A percentile compares a stretch with the other conserved stretches of the same genome.
Conservation (phyloP, 305 asterid genomes). For the Solanum chacoense region DNA sequence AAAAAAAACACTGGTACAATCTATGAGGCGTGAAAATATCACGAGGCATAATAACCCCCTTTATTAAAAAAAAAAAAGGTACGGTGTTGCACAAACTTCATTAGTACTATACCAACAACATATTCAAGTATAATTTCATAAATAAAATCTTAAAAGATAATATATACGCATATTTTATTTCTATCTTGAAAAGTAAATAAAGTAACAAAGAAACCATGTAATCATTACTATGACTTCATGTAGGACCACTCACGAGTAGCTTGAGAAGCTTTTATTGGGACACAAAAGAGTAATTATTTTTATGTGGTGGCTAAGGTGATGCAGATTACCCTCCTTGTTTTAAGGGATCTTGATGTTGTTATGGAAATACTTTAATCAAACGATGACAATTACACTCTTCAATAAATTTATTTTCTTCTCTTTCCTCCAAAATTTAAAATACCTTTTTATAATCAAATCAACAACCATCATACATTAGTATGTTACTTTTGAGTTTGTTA, state of each 20-base stretch:
- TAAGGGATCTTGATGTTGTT: neutral
- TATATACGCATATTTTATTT: rapidly evolving
- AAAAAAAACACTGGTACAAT: too few relatives aligned
- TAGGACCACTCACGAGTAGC: neutral
- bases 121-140: too few relatives aligned
- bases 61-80: too few relatives aligned
- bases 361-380: neutral
- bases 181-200: too few relatives aligned
- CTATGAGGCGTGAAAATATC: too few relatives aligned
- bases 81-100: neutral
- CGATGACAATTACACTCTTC: neutral
- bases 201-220: neutral
- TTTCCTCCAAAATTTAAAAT: neutral
- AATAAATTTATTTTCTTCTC: neutral
- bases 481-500: neutral
- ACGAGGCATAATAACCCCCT: neutral
- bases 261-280: neutral
- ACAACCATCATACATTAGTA: neutral
- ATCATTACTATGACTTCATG: neutral
- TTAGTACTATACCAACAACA: neutral
- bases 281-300: neutral
- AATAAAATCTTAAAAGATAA: rapidly evolving
- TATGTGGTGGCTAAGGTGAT: neutral
- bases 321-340: neutral
- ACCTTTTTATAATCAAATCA: neutral